A percentile compares a stretch with the other conserved stretches of the same genome.
These are phyloP conservation scores for Fibroporia radiculosa DNA, from an alignment of 768 basidiomycete genomes.

Conservation along the genomic window DNA sequence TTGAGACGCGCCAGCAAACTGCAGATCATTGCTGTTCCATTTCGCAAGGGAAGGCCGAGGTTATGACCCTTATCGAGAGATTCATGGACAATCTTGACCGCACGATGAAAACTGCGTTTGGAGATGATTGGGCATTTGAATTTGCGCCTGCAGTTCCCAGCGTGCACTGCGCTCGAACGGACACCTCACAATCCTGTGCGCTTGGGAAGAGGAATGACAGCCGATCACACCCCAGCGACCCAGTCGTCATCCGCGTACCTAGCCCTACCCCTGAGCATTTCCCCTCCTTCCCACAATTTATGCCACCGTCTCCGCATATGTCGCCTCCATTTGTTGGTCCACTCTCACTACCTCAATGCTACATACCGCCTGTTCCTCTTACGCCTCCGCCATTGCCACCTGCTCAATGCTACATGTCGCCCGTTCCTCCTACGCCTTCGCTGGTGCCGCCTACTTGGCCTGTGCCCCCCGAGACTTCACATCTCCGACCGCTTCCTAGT, in stretches of 20 bases:
- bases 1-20: too few species aligned
- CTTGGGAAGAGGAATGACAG: too few species aligned
- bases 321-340: not conserved
- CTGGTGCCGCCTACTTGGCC: not conserved
- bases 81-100: constrained; percentile 15
- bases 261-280: too few species aligned
- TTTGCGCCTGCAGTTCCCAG: not conserved
- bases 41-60: constrained; percentile 11
- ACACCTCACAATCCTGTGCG: too few species aligned
- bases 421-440: constrained; percentile 3
- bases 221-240: too few species aligned
- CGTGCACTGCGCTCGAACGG: not conserved
- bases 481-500: not conserved
- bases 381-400: not conserved
- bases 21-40: constrained; percentile 11
- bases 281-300: not conserved
- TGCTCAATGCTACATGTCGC: not conserved
- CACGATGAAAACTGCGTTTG: constrained; percentile 14
- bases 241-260: too few species aligned
- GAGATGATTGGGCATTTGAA: constrained; percentile 9
- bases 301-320: not conserved
- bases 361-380: not conserved
- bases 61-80: constrained; percentile 10
- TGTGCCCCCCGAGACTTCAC: not conserved
- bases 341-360: not conserved